Evolutionary conservation across 371 early-diverging fungal genomes (phyloP).

Genomic region (Zancudomyces culisetae): DNA sequence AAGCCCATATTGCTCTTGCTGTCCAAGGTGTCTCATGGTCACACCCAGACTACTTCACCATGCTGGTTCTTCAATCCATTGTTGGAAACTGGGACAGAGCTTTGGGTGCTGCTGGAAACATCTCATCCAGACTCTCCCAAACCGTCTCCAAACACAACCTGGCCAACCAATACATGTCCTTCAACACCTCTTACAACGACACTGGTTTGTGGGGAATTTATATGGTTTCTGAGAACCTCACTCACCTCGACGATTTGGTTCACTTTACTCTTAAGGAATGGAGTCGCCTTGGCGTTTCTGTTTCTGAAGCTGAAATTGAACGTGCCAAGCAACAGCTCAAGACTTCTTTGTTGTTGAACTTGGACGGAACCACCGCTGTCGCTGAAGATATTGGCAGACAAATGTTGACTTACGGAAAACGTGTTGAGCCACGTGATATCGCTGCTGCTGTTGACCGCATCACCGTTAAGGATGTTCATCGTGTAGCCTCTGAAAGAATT

Average conservation of each 20-base stretch:
- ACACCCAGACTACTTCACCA: conserved; percentile 83
- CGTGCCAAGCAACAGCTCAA: conserved; percentile 96
- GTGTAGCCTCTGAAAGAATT: conserved; percentile 71
- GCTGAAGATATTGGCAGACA: conserved; percentile 97
- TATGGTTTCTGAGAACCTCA: conserved; percentile 62
- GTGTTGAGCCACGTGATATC: conserved; percentile 62
- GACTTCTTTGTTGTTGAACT: conserved; percentile 66
- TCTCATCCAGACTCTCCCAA: conserved; percentile 69
- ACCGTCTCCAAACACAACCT: conserved; percentile 61
- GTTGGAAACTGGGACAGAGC: conserved; percentile 93
- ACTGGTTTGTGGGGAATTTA: conserved; percentile 97
- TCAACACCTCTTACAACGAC: conserved; percentile 94
- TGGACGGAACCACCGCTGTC: conserved; percentile 84
- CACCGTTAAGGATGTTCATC: conserved; percentile 64
- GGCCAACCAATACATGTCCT: conserved; percentile 93
- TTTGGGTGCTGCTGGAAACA: conserved; percentile 63
- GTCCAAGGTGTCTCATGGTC: conserved; percentile 93
- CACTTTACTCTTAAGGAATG: conserved; percentile 79
- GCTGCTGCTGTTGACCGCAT: conserved; percentile 63
- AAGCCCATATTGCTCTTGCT: conserved; percentile 89
- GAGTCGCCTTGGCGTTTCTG: conserved; percentile 63
- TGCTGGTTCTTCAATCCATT: conserved; percentile 83
- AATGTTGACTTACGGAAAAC: conserved; percentile 73
- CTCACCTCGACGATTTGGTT: conserved; percentile 64
- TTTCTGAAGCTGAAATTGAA: conserved; percentile 85